These are phyloP conservation scores for Pleurotus pulmonarius DNA, from an alignment of 768 basidiomycete genomes.

Conservation along the genomic window DNA sequence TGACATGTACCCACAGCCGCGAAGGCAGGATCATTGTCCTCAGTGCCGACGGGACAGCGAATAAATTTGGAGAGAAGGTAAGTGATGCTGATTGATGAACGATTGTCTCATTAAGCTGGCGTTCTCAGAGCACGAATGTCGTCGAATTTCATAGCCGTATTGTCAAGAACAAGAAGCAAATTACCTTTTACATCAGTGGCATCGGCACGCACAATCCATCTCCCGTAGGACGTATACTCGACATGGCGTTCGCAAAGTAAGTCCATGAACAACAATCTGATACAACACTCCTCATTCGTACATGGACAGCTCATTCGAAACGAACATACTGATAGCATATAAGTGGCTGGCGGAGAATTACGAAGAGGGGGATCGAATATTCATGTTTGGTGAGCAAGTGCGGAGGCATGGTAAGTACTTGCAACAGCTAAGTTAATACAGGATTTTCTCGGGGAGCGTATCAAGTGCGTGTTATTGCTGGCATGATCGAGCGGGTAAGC, in stretches of 20 bases:
- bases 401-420: no score
- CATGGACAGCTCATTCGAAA: conserved; percentile 28
- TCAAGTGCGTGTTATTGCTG: no score
- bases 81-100: no score
- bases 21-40: neutral
- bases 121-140: conserved; percentile 25
- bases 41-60: neutral
- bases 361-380: conserved; percentile 29
- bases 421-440: no score
- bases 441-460: no score
- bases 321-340: conserved; percentile 33
- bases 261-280: no score
- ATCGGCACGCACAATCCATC: conserved; percentile 23
- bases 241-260: conserved; percentile 16
- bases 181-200: conserved; percentile 27
- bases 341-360: conserved; percentile 39
- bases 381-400: no score
- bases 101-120: no score
- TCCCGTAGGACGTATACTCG: conserved; percentile 7
- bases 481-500: no score
- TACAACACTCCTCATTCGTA: neutral
- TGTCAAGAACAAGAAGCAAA: conserved; percentile 17
- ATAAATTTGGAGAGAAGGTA: neutral
- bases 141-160: conserved; percentile 22
- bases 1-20: no score